Evolutionary conservation across 2,329 filamentous ascomycete species (phyloP), one percentile per base, ranked within the genome.

Genomic region (Acrocalymma vagum): DNA sequence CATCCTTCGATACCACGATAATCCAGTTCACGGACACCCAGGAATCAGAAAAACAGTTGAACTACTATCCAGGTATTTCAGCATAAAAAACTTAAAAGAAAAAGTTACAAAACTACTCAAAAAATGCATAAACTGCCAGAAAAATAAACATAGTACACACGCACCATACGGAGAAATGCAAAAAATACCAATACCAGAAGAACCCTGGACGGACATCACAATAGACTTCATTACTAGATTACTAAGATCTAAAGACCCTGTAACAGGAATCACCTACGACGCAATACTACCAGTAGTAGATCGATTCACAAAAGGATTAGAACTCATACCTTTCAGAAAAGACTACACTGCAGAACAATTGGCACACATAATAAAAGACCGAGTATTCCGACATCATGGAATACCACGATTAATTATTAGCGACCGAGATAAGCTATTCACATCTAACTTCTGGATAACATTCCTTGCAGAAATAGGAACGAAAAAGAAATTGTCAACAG

Each of bases 121-220:
- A 3, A 38, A 36, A 11, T 48, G 21, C 22, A 23, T 16, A 23
- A 22, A 42, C 15, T 49, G 16, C 25, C n/a, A 40, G 14, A 38
- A 29, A 11, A 49, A 48, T 20, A 48, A 39, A 4, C n/a, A 40
- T 10, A 41, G 38, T 22, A 45, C 31, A 5, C 18, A 41, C 22
- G 27, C 16, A 37, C 36, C 9, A 1, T 40, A 49, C 10, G 23
- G 32, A 37, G 35, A 45, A 26, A 39, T 48, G 8, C 27, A 48
- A 24, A 29, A 13, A 11, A 5, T 46, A 25, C 17, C 39, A 13
- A 17, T 49, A 24, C 45, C 24, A 16, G 21, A 33, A 3, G 16
- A n/a, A 42, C 32, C 20, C 8, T 49, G 16, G 42, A 17, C 7
- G 17, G 33, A 49, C 1, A 45, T 49, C 23, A 41, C 28, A 20